These are phyloP conservation scores for Ophidiomyces ophidiicola DNA, from an alignment of 2,329 filamentous ascomycete species.

Conservation along the genomic window DNA sequence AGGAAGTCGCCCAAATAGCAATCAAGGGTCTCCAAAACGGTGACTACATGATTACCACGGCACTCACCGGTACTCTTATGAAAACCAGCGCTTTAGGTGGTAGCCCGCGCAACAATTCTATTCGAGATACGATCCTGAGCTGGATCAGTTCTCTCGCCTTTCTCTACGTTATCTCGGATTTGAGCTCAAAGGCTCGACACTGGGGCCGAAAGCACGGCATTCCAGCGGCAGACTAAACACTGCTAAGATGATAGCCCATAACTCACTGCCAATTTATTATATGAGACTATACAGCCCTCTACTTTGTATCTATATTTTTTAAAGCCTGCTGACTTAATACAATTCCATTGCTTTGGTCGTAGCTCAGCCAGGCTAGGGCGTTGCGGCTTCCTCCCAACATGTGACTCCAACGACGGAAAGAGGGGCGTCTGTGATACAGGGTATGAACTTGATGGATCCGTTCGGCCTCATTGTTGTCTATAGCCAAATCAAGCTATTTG, in stretches of 20 bases:
- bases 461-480: too few species aligned
- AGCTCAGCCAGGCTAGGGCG: too few species aligned
- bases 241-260: background rate
- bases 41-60: constrained; percentile 66
- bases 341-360: too few species aligned
- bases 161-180: constrained; percentile 46
- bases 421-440: too few species aligned
- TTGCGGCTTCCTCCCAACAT: too few species aligned
- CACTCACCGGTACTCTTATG: constrained; percentile 60
- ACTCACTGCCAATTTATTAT: background rate
- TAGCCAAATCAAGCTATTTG: too few species aligned
- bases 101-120: constrained; percentile 41
- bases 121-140: constrained; percentile 44
- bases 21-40: constrained; percentile 68
- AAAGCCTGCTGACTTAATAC: too few species aligned
- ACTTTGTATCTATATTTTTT: too few species aligned
- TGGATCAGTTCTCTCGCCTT: constrained; percentile 44
- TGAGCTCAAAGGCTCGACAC: constrained; percentile 44
- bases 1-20: constrained; percentile 58
- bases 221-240: constrained; percentile 14
- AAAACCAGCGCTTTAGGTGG: constrained; percentile 45
- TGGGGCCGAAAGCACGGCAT: constrained; percentile 47
- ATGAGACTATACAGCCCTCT: background rate
- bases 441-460: too few species aligned
- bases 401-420: too few species aligned